A percentile compares a stretch with the other conserved stretches of the same genome.
Conservation (phyloP, 2,329 filamentous ascomycete species). For the Calonectria hongkongensis region DNA sequence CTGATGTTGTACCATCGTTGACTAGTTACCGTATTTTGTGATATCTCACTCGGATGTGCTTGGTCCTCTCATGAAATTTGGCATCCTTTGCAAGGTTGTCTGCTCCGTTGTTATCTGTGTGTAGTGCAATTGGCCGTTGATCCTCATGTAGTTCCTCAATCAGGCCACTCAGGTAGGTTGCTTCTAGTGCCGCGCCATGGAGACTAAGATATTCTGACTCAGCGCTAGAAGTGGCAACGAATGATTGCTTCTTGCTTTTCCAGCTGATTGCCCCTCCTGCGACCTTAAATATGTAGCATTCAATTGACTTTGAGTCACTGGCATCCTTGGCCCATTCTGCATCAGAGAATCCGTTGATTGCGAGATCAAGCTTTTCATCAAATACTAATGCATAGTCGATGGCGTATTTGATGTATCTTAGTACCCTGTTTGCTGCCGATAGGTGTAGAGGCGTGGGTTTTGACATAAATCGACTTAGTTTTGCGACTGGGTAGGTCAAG, state of each 20-base stretch:
- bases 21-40: not conserved
- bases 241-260: not conserved
- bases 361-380: not conserved
- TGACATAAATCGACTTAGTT: not conserved
- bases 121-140: not conserved
- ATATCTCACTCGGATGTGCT: conserved; percentile 1
- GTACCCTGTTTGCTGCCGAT: not conserved
- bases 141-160: not conserved
- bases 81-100: not conserved
- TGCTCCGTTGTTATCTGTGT: not conserved
- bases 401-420: not conserved
- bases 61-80: not conserved
- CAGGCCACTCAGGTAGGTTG: not conserved
- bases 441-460: not conserved
- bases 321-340: not conserved
- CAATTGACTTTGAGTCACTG: not conserved
- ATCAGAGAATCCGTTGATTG: not conserved
- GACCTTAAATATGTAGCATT: not conserved
- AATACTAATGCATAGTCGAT: not conserved
- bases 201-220: not conserved
- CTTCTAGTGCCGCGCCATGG: not conserved
- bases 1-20: not conserved
- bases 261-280: not conserved
- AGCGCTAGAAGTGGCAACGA: not conserved
- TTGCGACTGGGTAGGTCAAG: not conserved